Evolutionary conservation across 495 filamentous ascomycete genomes (phyloP), one percentile per base, ranked within the genome.

Genomic region (Penicillium dipodomyicola): DNA sequence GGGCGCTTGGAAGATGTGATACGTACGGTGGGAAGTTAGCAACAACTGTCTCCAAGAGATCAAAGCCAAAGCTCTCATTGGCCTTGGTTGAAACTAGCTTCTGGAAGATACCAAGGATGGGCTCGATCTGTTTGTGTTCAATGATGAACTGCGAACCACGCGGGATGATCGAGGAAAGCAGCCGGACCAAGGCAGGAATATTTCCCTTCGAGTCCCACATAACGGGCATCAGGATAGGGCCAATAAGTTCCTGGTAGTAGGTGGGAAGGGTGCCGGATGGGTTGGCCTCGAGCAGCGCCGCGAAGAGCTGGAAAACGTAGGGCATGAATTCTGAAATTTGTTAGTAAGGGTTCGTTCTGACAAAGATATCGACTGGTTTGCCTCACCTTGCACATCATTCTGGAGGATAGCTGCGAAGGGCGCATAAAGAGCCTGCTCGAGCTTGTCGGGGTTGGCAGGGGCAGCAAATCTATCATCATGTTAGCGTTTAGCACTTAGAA

Each of bases 261-360:
- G 84, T 80, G 0, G 92, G 84, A 15, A 97, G 76, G 14, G 84
- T 77, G 7, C 79, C 86, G 6, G 88, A 78, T 3, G 89, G 85
- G 60, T 92, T 90, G 27, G 87, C 80, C 73, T 96, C 92, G 3
- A 97, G 83, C 33, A 97, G 82, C 19, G 91, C 87, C 4, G 91
- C 87, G 54, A 97, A 90, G 27, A 99, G 82, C 72, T 97, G 95
- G 77, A 99, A 96, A 41, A 97, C 85, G 62, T 96, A 99, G 11
- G 94, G 95, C 60, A 88, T 86, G 70, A 97, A 99, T 74, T 99
- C 95, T 90, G 64, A 23, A 48, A 3, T 5, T 10, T 47, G 51
- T 63, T 27, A 61, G 33, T 11, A 57, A 63, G 44, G 73, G 57
- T 62, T 14, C 20, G 15, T 30, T 17, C 37, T 46, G 19, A 27